Evolutionary conservation across 2,329 filamentous ascomycete genomes (phyloP).

Genomic region (Neofusicoccum umdonicola): DNA sequence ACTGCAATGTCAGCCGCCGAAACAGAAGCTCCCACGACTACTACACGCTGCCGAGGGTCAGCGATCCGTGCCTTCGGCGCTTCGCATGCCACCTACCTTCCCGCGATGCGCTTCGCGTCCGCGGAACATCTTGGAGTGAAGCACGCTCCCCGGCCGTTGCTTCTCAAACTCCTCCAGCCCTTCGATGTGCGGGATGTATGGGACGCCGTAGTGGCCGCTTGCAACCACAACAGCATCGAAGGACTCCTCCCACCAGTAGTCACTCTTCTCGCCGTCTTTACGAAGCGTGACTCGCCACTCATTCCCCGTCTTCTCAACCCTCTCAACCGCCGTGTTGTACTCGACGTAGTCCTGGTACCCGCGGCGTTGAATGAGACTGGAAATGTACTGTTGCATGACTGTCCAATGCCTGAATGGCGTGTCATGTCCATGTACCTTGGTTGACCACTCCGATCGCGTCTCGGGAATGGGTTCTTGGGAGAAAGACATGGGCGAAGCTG

Average conservation of each 20-base stretch:
- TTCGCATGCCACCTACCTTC: background rate
- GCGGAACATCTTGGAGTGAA: conserved; percentile 57
- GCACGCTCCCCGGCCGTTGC: conserved; percentile 48
- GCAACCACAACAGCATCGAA: conserved; percentile 64
- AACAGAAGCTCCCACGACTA: conserved; percentile 64
- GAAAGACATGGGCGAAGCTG: conserved; percentile 59
- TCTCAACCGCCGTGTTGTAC: conserved; percentile 62
- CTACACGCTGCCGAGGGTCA: conserved; percentile 48
- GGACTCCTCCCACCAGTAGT: conserved; percentile 62
- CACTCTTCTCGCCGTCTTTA: conserved; percentile 34
- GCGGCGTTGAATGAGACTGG: conserved; percentile 50
- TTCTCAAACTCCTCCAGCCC: conserved; percentile 51
- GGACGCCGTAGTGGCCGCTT: conserved; percentile 60
- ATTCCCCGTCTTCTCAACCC: conserved; percentile 48
- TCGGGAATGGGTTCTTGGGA: conserved; percentile 55
- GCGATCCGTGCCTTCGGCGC: background rate
- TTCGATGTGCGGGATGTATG: conserved; percentile 52
- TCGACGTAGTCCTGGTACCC: conserved; percentile 54
- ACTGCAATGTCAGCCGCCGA: conserved; percentile 63
- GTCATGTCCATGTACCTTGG: conserved; percentile 53
- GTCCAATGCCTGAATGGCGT: conserved; percentile 63
- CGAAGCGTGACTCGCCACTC: conserved; percentile 57
- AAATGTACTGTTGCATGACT: conserved; percentile 56
- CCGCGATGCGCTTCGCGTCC: conserved; percentile 45
- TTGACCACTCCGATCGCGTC: conserved; percentile 40